These are phyloP conservation scores for Yueomyces sp. DNA, from an alignment of 805 yeast genomes.

Conservation along the genomic window DNA sequence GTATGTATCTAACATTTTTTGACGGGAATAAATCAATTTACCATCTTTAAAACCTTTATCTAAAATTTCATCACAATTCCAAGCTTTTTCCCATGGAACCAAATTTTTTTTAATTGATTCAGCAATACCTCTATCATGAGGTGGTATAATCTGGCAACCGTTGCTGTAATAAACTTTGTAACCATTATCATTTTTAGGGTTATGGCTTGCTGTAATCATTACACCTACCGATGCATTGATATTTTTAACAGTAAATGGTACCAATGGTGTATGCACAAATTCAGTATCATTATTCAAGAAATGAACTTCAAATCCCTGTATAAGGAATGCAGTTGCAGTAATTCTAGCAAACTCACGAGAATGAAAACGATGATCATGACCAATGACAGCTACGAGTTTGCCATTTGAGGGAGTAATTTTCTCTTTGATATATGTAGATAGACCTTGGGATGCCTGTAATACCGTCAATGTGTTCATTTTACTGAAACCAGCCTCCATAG, in stretches of 20 bases:
- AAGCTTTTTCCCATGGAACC: slow-evolving; percentile 42
- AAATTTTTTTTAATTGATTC: slow-evolving; percentile 44
- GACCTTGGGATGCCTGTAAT: slow-evolving; percentile 79
- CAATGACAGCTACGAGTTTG: slow-evolving; percentile 40
- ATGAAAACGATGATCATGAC: slow-evolving; percentile 83
- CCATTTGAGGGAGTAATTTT: slow-evolving; percentile 4
- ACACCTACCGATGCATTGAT: slow-evolving; percentile 64
- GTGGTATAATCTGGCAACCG: slow-evolving; percentile 94
- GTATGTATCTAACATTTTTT: slow-evolving; percentile 32
- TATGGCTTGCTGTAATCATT: slow-evolving; percentile 87
- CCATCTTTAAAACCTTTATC: slow-evolving; percentile 12
- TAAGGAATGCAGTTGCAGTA: slow-evolving; percentile 60
- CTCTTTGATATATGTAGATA: slow-evolving; percentile 37
- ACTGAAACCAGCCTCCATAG: slow-evolving; percentile 83
- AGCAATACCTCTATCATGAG: slow-evolving; percentile 72
- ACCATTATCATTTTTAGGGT: slow-evolving; percentile 79
- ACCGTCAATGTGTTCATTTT: slow-evolving; percentile 85
- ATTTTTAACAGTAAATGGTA: slow-evolving; percentile 70
- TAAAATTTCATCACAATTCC: slow-evolving; percentile 33
- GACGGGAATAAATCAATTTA: slow-evolving; percentile 28
- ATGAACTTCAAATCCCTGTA: slow-evolving; percentile 57
- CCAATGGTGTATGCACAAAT: slow-evolving; percentile 75
- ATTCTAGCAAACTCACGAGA: slow-evolving; percentile 70
- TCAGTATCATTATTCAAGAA: slow-evolving; percentile 27
- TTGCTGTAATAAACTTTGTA: slow-evolving; percentile 88